These are phyloP conservation scores for Pisolithus tinctorius DNA, from an alignment of 768 basidiomycete species.

Conservation along the genomic window DNA sequence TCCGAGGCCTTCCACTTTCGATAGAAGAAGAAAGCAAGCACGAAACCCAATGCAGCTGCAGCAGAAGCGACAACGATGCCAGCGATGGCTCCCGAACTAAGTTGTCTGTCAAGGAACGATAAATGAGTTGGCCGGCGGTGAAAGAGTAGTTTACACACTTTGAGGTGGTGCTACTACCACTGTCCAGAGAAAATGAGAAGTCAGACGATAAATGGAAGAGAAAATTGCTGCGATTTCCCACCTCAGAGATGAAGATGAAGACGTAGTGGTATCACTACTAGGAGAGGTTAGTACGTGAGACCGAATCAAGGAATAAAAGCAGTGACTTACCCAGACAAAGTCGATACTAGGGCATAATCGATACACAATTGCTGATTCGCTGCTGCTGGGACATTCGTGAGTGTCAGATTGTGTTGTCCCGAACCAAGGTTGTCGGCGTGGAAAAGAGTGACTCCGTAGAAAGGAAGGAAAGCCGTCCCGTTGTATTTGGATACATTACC, in stretches of 20 bases:
- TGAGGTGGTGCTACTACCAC: neutral
- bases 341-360: slow-evolving; percentile 15
- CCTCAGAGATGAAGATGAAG: no score
- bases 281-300: no score
- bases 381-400: slow-evolving; percentile 25
- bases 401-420: slow-evolving; percentile 27
- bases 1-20: slow-evolving; percentile 22
- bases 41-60: slow-evolving; percentile 8
- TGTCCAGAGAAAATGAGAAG: neutral
- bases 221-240: no score
- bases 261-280: no score
- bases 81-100: slow-evolving; percentile 17
- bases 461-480: slow-evolving; percentile 6
- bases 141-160: slow-evolving; percentile 7
- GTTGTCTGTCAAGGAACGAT: slow-evolving; percentile 3
- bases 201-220: no score
- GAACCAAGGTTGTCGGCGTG: slow-evolving; percentile 33
- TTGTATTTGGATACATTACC: slow-evolving; percentile 11
- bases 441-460: slow-evolving; percentile 27
- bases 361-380: slow-evolving; percentile 20
- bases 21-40: slow-evolving; percentile 20
- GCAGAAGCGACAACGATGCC: slow-evolving; percentile 15
- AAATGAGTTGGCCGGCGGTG: neutral
- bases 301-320: no score
- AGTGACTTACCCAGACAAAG: no score